Percentiles rank a stretch among this genome's conserved stretches.
phyloP scores from a whole-genome alignment of 768 basidiomycete species.

The Boletus vinaceobasis region DNA sequence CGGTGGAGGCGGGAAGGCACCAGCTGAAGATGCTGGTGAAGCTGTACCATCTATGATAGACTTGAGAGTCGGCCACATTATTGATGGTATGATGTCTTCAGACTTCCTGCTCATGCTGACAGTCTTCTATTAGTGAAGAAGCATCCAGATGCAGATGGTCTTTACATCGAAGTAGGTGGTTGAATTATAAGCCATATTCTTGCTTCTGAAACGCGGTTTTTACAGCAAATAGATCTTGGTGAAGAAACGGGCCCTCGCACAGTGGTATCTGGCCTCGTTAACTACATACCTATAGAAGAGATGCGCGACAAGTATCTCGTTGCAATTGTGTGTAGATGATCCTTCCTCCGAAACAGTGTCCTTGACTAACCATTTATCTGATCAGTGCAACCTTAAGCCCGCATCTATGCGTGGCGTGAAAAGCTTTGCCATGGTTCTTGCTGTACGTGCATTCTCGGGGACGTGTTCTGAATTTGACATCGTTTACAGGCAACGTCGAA shows the following conservation, averaged over 20 bases:
- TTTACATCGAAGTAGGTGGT: constrained; percentile 83
- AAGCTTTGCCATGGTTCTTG: constrained; percentile 97
- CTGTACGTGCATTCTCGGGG: constrained; percentile 45
- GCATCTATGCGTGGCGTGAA: constrained; percentile 97
- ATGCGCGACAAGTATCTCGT: constrained; percentile 84
- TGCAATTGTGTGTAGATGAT: constrained; percentile 59
- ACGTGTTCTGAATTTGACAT: background rate
- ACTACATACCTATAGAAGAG: constrained; percentile 93
- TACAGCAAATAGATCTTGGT: constrained; percentile 91
- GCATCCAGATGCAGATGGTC: constrained; percentile 95
- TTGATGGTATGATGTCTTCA: constrained; percentile 65
- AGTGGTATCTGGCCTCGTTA: constrained; percentile 93
- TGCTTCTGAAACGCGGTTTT: background rate
- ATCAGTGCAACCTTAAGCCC: constrained; percentile 89
- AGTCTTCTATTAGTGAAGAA: constrained; percentile 63
- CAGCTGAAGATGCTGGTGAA: constrained; percentile 64
- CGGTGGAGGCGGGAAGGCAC: constrained; percentile 29
- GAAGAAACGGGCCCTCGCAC: constrained; percentile 94
- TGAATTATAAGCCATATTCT: background rate
- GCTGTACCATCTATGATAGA: constrained; percentile 97
- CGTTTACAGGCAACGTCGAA: constrained; percentile 75
- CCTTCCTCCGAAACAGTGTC: background rate
- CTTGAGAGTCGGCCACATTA: constrained; percentile 86
- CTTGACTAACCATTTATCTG: background rate
- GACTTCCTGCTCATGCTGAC: constrained; percentile 2